These are phyloP conservation scores for Leptodermis oblonga DNA, from an alignment of 257 asterid genomes.

Conservation along the genomic window DNA sequence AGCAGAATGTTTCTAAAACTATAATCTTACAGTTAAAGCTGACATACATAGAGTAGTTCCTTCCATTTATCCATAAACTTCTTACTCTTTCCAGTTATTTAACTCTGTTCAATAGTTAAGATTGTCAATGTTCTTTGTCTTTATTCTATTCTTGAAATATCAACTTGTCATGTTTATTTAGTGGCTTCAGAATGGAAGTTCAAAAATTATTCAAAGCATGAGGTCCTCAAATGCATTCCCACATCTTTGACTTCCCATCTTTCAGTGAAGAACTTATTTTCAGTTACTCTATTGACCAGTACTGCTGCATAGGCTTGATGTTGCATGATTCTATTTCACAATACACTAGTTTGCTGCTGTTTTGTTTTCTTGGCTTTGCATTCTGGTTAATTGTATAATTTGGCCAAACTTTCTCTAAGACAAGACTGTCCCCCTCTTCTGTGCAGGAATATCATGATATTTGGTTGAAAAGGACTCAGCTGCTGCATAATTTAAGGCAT, in stretches of 20 bases:
- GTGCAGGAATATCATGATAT: conserved; percentile 70
- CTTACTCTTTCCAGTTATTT: not conserved
- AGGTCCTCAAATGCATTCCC: not conserved
- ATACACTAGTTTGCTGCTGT: not conserved
- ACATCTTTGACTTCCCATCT: not conserved
- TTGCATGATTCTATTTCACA: not conserved
- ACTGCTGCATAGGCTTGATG: not conserved
- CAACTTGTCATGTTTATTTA: not conserved
- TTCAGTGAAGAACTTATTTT: not conserved
- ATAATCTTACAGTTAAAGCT: not conserved
- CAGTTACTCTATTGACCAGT: not conserved
- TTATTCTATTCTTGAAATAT: not conserved
- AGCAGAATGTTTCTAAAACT: not conserved
- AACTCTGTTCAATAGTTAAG: not conserved
- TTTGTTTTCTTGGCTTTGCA: not conserved
- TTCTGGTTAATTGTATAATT: not conserved
- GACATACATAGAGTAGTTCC: not conserved
- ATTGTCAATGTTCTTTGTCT: not conserved
- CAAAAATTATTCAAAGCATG: not conserved
- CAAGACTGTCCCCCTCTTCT: conserved; percentile 11
- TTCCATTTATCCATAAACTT: not conserved
- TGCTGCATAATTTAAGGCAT: conserved; percentile 57
- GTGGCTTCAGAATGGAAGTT: not conserved
- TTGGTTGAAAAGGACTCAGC: conserved; percentile 61
- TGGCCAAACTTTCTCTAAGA: conserved; percentile 8